These are phyloP conservation scores for Globisporangium echinulatum DNA, from an alignment of 352 stramenopile species.

Conservation along the genomic window DNA sequence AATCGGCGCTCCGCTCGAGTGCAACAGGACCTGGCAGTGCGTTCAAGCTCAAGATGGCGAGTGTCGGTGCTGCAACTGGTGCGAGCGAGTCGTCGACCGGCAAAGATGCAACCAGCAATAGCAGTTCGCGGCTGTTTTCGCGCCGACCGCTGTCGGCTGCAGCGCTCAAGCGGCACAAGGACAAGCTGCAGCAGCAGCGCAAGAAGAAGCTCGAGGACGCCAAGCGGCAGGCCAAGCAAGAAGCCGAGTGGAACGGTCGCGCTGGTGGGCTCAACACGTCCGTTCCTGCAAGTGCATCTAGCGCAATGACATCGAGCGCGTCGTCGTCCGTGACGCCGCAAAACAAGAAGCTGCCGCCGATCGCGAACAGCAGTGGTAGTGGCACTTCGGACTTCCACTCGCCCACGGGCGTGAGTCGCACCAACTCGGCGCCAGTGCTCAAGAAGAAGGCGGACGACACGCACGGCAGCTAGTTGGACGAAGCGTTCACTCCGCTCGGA, in stretches of 20 bases:
- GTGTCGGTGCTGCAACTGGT: slow-evolving; percentile 13
- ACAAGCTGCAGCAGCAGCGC: slow-evolving; percentile 50
- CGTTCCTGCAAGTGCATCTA: no score
- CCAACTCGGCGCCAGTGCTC: slow-evolving; percentile 55
- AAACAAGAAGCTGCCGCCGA: slow-evolving; percentile 66
- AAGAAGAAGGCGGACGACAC: slow-evolving; percentile 30
- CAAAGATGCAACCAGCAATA: slow-evolving; percentile 29
- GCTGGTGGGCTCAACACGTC: slow-evolving; percentile 61
- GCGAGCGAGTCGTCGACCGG: slow-evolving; percentile 18
- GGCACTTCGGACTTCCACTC: slow-evolving; percentile 8
- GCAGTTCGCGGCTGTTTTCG: slow-evolving; percentile 53
- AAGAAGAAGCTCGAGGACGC: slow-evolving; percentile 64
- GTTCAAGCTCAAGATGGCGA: slow-evolving; percentile 58
- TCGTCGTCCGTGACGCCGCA: slow-evolving; percentile 3
- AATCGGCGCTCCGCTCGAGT: slow-evolving; percentile 9
- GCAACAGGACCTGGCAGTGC: slow-evolving; percentile 25
- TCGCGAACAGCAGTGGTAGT: slow-evolving; percentile 17
- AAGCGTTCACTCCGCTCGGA: no score
- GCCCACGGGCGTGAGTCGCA: slow-evolving; percentile 36
- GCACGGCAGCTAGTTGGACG: no score
- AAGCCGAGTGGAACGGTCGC: slow-evolving; percentile 74
- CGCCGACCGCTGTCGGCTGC: slow-evolving; percentile 47
- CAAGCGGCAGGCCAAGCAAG: slow-evolving; percentile 48
- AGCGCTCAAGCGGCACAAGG: slow-evolving; percentile 70
- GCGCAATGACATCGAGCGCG: slow-evolving; percentile 1